phyloP scores from a whole-genome alignment of 768 basidiomycete species.

The Hypholoma sublateritium region DNA sequence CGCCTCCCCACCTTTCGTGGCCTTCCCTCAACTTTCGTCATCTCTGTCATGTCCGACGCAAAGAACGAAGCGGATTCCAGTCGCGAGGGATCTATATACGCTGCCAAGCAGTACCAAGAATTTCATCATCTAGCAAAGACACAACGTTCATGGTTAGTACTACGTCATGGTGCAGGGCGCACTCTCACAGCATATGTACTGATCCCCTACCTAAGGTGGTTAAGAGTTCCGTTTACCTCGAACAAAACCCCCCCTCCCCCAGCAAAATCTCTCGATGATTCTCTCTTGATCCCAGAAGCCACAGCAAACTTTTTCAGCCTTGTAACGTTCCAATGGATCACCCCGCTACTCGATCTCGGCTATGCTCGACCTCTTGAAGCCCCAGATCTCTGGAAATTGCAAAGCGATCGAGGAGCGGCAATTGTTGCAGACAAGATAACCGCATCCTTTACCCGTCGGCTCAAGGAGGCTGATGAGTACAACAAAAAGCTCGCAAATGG shows the following conservation, averaged over 20 bases:
- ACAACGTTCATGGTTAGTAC: neutral
- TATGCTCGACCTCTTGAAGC: conserved; percentile 81
- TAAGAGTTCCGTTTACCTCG: conserved; percentile 39
- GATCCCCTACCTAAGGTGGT: conserved; percentile 18
- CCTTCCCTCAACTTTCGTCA: neutral
- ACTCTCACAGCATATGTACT: neutral
- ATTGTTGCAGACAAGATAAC: conserved; percentile 63
- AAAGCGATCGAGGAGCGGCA: conserved; percentile 59
- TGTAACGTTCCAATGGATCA: conserved; percentile 77
- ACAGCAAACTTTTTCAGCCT: conserved; percentile 58
- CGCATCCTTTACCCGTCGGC: conserved; percentile 60
- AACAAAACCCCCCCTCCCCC: conserved; percentile 40
- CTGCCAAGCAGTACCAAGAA: neutral
- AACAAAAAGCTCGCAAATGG: conserved; percentile 70
- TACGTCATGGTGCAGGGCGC: conserved; percentile 3
- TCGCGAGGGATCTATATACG: conserved; percentile 2
- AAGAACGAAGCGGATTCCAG: neutral
- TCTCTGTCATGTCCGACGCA: neutral
- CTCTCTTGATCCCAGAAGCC: conserved; percentile 63
- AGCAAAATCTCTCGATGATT: conserved; percentile 51
- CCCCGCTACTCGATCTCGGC: conserved; percentile 68
- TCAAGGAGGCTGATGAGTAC: conserved; percentile 60
- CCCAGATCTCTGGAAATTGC: conserved; percentile 79
- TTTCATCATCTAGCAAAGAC: neutral
- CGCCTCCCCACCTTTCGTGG: neutral